Base-by-base conservation (phyloP, 108 stramenopile genomes). In the Skeletonema grethae region DNA sequence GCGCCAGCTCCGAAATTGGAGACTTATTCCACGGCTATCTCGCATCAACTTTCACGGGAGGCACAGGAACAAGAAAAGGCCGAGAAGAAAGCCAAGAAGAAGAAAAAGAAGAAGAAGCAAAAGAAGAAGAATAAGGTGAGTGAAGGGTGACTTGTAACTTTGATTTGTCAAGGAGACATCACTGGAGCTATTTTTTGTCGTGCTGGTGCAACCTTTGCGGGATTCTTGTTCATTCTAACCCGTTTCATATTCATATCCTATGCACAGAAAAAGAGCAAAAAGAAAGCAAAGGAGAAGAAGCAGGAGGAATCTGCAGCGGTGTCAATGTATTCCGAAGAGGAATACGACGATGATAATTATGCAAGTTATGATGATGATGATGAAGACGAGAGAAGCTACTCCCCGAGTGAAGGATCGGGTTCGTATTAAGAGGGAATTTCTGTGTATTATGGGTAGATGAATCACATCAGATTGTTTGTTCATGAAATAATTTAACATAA, bases 1-100 rank as follows among this genome's bases (percentile, higher is more conserved):
- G 69, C 59, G 28, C 57, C 59, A 2, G 56, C 60, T 43, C 60
- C 69, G 3, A 55, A 61, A 32, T n/a, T 48, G 41, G 69, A 70
- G 8, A 60, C 31, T 70, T 58, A 70, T 53, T 53, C 50, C 22
- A 22, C 24, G 29, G 34, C 32, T 8, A 12, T 16, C 20, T 70
- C 57, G 8, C 16, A 61, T 32, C 60, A 29, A 3, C 7, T 50
- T 16, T 22, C 10, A 60, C 7, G 32, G 32, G 32, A 46, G 9
- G 65, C 36, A 18, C 45, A 41, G 46, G 46, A 20, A 53, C 31
- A 10, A 57, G 59, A 7, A 45, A 59, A 25, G 24, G 16, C 38
- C 2, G 41, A 57, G 45, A 63, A 41, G 34, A 36, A 68, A 22
- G 29, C 32, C 57, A 53, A 56, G 30, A 59, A 45, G 9, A 48